A percentile compares a stretch with the other conserved stretches of the same genome.
phyloP scores from a whole-genome alignment of 257 asterid genomes.

The Plantago elongata region DNA sequence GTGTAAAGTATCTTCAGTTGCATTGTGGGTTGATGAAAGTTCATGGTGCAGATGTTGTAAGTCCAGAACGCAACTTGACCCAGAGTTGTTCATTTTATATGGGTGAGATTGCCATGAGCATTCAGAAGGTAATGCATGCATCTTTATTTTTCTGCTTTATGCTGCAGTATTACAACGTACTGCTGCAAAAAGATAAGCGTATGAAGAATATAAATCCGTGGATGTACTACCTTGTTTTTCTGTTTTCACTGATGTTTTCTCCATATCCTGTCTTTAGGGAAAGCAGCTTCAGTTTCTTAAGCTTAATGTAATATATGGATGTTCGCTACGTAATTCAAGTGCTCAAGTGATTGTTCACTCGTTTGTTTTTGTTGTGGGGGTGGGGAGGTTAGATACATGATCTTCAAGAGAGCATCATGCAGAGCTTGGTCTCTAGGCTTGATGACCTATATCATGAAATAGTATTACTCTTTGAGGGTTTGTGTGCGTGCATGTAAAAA shows the following conservation, averaged over 20 bases:
- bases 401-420: no score
- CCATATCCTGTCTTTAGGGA: no score
- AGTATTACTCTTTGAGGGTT: no score
- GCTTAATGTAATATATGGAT: no score
- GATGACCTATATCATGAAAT: no score
- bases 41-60: slow-evolving; percentile 55
- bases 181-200: slow-evolving; percentile 1
- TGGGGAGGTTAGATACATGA: no score
- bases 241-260: background rate
- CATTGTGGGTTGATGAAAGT: slow-evolving; percentile 16
- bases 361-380: no score
- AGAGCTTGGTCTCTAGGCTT: no score
- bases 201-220: background rate
- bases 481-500: no score
- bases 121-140: slow-evolving; percentile 53
- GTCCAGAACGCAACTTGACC: slow-evolving; percentile 87
- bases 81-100: slow-evolving; percentile 68
- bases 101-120: slow-evolving; percentile 93
- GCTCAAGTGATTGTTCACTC: no score
- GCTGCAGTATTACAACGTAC: background rate
- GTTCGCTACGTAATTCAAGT: no score
- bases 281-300: no score
- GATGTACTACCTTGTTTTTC: background rate
- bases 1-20: background rate
- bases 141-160: slow-evolving; percentile 8